phyloP scores from a whole-genome alignment of 257 asterid genomes.

The Ehretia macrophylla region DNA sequence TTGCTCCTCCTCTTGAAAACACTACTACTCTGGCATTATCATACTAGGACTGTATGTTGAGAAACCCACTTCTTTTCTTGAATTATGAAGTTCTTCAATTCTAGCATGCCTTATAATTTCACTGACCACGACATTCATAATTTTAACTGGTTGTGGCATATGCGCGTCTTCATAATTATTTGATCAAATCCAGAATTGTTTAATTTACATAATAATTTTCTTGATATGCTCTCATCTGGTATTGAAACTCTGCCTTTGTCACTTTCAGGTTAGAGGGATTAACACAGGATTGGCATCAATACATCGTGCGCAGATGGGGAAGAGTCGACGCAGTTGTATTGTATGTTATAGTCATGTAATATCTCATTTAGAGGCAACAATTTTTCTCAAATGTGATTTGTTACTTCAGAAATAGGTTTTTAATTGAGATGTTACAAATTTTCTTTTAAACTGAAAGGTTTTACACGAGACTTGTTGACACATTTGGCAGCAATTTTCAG shows the following conservation, averaged over 20 bases:
- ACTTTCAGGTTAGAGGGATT: constrained; percentile 14
- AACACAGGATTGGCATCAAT: constrained; percentile 1
- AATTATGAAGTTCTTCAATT: neutral
- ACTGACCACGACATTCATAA: too few relatives aligned
- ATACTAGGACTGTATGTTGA: neutral
- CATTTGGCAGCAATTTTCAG: neutral
- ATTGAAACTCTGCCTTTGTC: neutral
- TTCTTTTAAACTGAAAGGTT: neutral
- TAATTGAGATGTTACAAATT: neutral
- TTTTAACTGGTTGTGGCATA: too few relatives aligned
- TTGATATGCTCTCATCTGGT: neutral
- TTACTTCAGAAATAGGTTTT: neutral
- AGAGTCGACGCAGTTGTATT: constrained; percentile 6
- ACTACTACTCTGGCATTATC: too few relatives aligned
- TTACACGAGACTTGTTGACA: neutral
- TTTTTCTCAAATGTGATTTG: constrained; percentile 8
- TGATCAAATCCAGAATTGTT: too few relatives aligned
- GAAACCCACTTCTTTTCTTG: neutral
- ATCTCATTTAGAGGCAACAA: constrained; percentile 2
- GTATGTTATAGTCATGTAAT: constrained; percentile 21
- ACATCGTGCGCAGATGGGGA: constrained; percentile 1
- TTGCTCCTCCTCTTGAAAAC: neutral
- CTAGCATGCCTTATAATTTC: too few relatives aligned
- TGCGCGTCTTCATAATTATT: too few relatives aligned
- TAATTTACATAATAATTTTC: too few relatives aligned